These are phyloP conservation scores for Aspergillus sp. DNA, from an alignment of 2,329 filamentous ascomycete genomes.

Conservation along the genomic window DNA sequence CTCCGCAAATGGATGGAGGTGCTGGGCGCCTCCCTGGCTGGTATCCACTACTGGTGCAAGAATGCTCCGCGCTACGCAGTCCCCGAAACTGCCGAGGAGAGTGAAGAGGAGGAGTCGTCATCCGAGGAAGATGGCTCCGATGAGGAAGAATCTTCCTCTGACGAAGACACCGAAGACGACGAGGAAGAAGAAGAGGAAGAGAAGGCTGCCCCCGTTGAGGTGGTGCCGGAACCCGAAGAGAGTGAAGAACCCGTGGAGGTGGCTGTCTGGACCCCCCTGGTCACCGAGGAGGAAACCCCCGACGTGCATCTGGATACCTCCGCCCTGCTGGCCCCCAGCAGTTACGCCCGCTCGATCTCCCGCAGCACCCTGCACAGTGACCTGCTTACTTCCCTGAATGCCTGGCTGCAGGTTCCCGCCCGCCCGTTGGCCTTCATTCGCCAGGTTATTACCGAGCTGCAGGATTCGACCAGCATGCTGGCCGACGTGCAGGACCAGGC, in stretches of 20 bases:
- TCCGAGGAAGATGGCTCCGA: constrained; percentile 4
- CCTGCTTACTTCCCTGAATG: constrained; percentile 31
- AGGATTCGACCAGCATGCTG: constrained; percentile 35
- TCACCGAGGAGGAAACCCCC: constrained; percentile 3
- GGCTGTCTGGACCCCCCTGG: constrained; percentile 8
- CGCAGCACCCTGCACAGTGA: constrained; percentile 27
- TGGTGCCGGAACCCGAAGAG: not conserved
- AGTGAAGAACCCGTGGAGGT: constrained; percentile 2
- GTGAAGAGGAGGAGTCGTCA: not conserved
- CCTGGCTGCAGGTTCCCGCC: constrained; percentile 30
- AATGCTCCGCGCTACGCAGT: constrained; percentile 12
- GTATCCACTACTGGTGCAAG: constrained; percentile 17
- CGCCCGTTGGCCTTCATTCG: constrained; percentile 24
- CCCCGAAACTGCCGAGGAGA: constrained; percentile 7
- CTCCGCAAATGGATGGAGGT: constrained; percentile 17
- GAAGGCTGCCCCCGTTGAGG: not conserved
- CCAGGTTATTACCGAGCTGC: constrained; percentile 28
- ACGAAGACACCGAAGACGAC: not conserved
- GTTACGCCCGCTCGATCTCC: constrained; percentile 30
- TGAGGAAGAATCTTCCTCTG: not conserved
- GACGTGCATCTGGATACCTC: constrained; percentile 8
- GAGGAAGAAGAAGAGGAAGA: constrained; percentile 4
- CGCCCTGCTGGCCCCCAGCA: constrained; percentile 17
- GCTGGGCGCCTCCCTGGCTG: constrained; percentile 12
- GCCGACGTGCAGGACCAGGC: constrained; percentile 46